A percentile compares a stretch with the other conserved stretches of the same genome.
Conservation (phyloP, 1,284 basidiomycete species). For the Ustilago loliicola region DNA sequence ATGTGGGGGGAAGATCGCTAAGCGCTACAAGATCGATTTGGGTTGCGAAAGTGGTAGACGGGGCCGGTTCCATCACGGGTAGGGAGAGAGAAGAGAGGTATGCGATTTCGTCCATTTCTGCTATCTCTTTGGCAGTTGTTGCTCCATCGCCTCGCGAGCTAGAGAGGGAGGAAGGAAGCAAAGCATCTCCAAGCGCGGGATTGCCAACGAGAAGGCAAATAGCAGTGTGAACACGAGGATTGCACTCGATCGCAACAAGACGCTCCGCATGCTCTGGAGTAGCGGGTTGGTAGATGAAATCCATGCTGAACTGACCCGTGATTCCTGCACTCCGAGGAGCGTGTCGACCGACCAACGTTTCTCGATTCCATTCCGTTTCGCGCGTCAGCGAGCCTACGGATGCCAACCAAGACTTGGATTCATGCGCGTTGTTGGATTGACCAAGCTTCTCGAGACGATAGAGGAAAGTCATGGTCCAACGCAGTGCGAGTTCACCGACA, state of each 20-base stretch:
- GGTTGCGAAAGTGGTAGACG: not conserved
- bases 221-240: constrained; percentile 72
- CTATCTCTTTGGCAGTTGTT: not conserved
- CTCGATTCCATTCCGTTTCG: constrained; percentile 26
- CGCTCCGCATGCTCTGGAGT: constrained; percentile 61
- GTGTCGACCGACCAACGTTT: constrained; percentile 32
- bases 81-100: constrained; percentile 43
- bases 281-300: constrained; percentile 71
- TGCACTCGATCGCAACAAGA: constrained; percentile 72
- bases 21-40: constrained; percentile 23
- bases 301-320: constrained; percentile 72
- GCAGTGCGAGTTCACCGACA: constrained; percentile 68
- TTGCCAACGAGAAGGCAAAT: constrained; percentile 69
- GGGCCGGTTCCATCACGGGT: constrained; percentile 39
- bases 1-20: constrained; percentile 29
- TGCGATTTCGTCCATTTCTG: constrained; percentile 29
- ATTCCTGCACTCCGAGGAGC: constrained; percentile 50
- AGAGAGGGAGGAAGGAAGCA: constrained; percentile 23
- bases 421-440: not conserved
- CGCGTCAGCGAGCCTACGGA: not conserved
- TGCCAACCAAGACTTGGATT: not conserved
- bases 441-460: constrained; percentile 53
- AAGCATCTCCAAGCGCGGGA: constrained; percentile 32
- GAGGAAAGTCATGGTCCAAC: constrained; percentile 71
- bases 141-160: not conserved